Conservation (phyloP, 2,329 filamentous ascomycete species). For the Paraconiothyrium brasiliense region DNA sequence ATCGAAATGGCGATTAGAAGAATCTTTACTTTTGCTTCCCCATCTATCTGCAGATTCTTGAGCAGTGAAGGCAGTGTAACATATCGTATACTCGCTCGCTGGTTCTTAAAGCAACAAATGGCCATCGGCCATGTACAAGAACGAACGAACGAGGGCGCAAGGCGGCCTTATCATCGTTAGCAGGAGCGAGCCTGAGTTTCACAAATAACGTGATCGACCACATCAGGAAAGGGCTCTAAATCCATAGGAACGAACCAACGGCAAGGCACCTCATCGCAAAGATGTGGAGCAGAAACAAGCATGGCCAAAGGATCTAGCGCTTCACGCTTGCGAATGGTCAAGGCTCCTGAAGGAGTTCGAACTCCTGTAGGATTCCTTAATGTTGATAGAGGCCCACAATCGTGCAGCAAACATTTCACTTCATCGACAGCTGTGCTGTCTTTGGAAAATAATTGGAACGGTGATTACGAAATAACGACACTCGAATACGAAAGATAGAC, state of each 20-base stretch:
- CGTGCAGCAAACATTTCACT: background rate
- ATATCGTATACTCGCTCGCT: background rate
- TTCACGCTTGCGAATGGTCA: slow-evolving; percentile 7
- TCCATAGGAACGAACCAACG: background rate
- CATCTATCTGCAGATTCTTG: background rate
- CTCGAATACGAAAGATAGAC: background rate
- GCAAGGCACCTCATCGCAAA: slow-evolving; percentile 3
- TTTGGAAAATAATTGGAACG: too few relatives aligned
- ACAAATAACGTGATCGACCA: slow-evolving; percentile 9
- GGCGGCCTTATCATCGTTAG: slow-evolving; percentile 1
- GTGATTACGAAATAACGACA: background rate
- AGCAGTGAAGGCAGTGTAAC: background rate
- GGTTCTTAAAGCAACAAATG: background rate
- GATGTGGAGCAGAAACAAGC: background rate
- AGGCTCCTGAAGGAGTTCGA: slow-evolving; percentile 6
- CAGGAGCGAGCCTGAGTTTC: slow-evolving; percentile 12
- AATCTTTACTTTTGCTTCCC: background rate
- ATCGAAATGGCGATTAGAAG: background rate
- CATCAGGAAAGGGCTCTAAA: background rate
- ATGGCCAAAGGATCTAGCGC: slow-evolving; percentile 12
- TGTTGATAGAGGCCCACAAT: background rate
- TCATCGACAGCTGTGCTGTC: background rate
- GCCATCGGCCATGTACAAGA: background rate
- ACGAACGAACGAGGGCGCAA: background rate
- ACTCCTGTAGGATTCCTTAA: slow-evolving; percentile 7